Percentiles rank a stretch among this genome's conserved stretches.
These are phyloP conservation scores for Penicillium angulare DNA, from an alignment of 495 filamentous ascomycete genomes.

Conservation along the genomic window DNA sequence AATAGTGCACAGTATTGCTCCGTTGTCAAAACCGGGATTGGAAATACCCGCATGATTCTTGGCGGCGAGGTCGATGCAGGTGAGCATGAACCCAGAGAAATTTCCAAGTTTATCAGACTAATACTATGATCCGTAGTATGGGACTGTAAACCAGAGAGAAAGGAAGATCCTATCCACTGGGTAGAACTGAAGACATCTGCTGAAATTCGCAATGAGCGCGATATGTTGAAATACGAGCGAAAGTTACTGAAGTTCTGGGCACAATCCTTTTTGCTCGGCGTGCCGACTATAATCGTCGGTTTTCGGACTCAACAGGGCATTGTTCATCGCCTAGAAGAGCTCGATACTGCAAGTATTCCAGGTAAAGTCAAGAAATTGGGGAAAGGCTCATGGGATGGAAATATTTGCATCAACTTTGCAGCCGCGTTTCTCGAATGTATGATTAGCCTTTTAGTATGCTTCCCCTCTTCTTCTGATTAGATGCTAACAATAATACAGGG, in stretches of 20 bases:
- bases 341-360: constrained; percentile 76
- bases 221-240: constrained; percentile 73
- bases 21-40: constrained; percentile 82
- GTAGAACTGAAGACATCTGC: constrained; percentile 91
- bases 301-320: constrained; percentile 76
- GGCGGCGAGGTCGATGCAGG: constrained; percentile 96
- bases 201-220: constrained; percentile 61
- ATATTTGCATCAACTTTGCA: constrained; percentile 87
- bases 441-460: too few relatives aligned
- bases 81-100: constrained; percentile 33
- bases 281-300: constrained; percentile 87
- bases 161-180: constrained; percentile 74
- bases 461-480: constrained; percentile 2
- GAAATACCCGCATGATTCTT: constrained; percentile 65
- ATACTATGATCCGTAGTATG: constrained; percentile 54
- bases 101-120: not conserved
- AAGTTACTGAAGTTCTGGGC: constrained; percentile 96
- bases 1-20: constrained; percentile 95
- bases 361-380: constrained; percentile 63
- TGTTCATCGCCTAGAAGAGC: constrained; percentile 66
- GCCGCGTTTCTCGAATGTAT: constrained; percentile 72
- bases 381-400: constrained; percentile 75
- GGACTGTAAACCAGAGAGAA: constrained; percentile 70
- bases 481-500: constrained; percentile 41
- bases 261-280: constrained; percentile 90